Evolutionary conservation across 805 yeast species (phyloP).

Genomic region (Ogataea ganodermae): DNA sequence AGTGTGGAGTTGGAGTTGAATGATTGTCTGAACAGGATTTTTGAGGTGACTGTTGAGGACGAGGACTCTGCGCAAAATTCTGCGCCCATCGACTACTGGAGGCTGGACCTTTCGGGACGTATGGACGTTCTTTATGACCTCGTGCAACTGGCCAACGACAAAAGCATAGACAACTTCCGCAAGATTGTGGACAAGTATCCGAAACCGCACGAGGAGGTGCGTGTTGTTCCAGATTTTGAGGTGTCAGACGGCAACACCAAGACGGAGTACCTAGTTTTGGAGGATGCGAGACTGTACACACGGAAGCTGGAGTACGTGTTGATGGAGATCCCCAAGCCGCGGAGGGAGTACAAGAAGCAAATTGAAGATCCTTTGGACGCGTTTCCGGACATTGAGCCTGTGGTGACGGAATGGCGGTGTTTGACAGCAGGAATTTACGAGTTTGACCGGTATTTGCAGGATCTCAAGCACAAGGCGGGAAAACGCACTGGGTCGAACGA

Average conservation of each 20-base stretch:
- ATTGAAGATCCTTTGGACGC: conserved; percentile 24
- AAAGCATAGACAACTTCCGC: conserved; percentile 48
- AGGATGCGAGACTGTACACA: conserved; percentile 55
- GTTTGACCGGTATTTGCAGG: conserved; percentile 38
- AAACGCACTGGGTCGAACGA: conserved; percentile 29
- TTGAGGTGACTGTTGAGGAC: conserved; percentile 6
- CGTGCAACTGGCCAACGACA: conserved; percentile 40
- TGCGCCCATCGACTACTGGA: conserved; percentile 18
- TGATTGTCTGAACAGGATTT: conserved; percentile 17
- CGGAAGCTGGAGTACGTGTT: conserved; percentile 35
- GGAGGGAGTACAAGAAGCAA: conserved; percentile 30
- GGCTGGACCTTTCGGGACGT: conserved; percentile 46
- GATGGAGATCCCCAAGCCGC: conserved; percentile 38
- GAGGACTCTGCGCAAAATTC: not conserved
- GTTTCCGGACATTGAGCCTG: conserved; percentile 37
- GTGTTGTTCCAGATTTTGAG: conserved; percentile 26
- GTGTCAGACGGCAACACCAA: conserved; percentile 13
- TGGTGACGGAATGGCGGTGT: conserved; percentile 39
- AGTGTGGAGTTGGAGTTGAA: conserved; percentile 34
- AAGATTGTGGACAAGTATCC: conserved; percentile 45
- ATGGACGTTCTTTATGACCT: conserved; percentile 50
- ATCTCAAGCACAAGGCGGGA: conserved; percentile 36
- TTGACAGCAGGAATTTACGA: conserved; percentile 47
- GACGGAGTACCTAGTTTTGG: conserved; percentile 42
- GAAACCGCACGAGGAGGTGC: conserved; percentile 29